These are phyloP conservation scores for Carex pumila DNA, from an alignment of 176 grass and related monocot genomes.

Conservation along the genomic window DNA sequence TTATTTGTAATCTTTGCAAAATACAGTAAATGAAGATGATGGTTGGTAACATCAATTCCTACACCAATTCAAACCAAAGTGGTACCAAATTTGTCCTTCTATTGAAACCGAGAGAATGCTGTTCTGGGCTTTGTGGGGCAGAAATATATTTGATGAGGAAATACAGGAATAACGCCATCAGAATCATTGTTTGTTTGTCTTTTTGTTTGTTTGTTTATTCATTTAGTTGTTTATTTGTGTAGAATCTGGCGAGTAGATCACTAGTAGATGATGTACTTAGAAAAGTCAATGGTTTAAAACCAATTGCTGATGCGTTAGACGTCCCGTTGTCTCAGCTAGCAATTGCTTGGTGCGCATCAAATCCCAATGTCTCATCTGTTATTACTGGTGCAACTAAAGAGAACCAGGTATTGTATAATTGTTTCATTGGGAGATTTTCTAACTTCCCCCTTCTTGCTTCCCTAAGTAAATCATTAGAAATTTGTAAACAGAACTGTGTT, in stretches of 20 bases:
- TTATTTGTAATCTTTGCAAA: background rate
- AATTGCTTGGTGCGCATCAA: slow-evolving; percentile 94
- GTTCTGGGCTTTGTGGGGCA: background rate
- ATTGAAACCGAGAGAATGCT: background rate
- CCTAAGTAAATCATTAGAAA: background rate
- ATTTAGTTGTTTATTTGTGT: background rate
- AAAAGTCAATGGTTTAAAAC: slow-evolving; percentile 85
- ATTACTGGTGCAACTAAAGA: slow-evolving; percentile 98
- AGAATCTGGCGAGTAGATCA: slow-evolving; percentile 90
- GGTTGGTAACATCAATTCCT: background rate
- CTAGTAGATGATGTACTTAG: slow-evolving; percentile 71
- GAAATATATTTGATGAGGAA: background rate
- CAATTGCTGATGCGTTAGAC: slow-evolving; percentile 68
- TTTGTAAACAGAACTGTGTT: too few species aligned
- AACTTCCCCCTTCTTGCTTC: background rate
- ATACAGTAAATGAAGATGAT: background rate
- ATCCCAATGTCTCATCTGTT: slow-evolving; percentile 89
- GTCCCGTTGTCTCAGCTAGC: slow-evolving; percentile 78
- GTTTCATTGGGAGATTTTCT: background rate
- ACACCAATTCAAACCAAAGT: background rate
- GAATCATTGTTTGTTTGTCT: background rate
- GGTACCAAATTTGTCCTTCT: background rate
- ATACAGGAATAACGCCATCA: background rate
- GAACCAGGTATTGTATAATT: slow-evolving; percentile 62
- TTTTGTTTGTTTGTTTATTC: background rate